These are phyloP conservation scores for Pestalotiopsis sp. DNA, from an alignment of 2,329 filamentous ascomycete genomes.

Conservation along the genomic window DNA sequence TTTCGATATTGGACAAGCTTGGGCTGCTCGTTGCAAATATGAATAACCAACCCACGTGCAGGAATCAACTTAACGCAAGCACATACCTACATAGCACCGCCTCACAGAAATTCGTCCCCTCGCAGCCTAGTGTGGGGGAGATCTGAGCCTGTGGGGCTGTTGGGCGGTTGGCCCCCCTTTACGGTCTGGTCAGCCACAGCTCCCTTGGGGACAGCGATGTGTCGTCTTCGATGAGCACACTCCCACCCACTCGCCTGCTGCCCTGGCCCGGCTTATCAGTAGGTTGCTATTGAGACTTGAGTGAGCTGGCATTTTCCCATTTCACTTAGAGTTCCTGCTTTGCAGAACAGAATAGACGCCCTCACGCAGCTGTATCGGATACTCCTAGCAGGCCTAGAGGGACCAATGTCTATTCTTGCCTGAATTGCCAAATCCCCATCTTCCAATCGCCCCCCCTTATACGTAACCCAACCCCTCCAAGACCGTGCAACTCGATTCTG, in stretches of 20 bases:
- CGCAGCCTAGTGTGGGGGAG: background rate
- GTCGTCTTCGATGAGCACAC: constrained; percentile 10
- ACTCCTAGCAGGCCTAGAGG: constrained; percentile 33
- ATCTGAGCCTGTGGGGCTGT: background rate
- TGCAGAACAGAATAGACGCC: background rate
- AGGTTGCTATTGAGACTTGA: background rate
- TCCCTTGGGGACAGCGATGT: constrained; percentile 1
- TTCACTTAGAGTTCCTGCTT: background rate
- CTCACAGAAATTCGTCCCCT: constrained; percentile 5
- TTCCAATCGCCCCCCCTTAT: constrained; percentile 21
- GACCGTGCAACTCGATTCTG: background rate
- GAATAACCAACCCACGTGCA: background rate
- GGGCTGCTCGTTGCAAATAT: background rate
- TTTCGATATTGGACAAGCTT: background rate
- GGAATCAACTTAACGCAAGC: background rate
- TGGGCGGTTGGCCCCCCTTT: background rate
- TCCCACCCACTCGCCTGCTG: background rate
- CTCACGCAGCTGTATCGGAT: background rate
- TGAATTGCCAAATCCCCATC: constrained; percentile 17
- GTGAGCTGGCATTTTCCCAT: constrained; percentile 11
- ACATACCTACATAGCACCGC: constrained; percentile 3
- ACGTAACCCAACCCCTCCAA: constrained; percentile 22
- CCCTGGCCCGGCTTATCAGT: background rate
- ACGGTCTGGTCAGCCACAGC: constrained; percentile 9
- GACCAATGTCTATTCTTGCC: constrained; percentile 35